phyloP scores from a whole-genome alignment of 2,329 filamentous ascomycete species.

The Tolypocladium sp. region DNA sequence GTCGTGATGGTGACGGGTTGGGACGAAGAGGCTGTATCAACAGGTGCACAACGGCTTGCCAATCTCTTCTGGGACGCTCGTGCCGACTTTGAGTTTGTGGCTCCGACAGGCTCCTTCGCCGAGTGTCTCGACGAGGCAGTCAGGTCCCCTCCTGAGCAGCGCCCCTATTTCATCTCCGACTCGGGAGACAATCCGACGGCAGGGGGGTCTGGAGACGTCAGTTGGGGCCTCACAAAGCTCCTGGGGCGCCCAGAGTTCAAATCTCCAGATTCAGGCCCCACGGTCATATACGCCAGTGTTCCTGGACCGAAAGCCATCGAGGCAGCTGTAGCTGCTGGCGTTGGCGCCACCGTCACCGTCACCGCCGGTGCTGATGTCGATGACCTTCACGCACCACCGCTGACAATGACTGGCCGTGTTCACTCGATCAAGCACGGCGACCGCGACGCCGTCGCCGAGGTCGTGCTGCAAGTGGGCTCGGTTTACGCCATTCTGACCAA shows the following conservation, averaged over 20 bases:
- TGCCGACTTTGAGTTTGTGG: conserved; percentile 40
- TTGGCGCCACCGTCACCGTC: conserved; percentile 38
- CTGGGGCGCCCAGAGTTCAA: conserved; percentile 36
- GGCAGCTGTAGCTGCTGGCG: conserved; percentile 30
- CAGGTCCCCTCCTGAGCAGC: conserved; percentile 17
- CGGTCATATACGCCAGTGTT: conserved; percentile 43
- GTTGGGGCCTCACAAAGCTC: conserved; percentile 37
- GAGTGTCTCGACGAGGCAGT: conserved; percentile 38
- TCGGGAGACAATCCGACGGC: conserved; percentile 48
- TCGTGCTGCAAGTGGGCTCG: conserved; percentile 39
- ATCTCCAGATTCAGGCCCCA: conserved; percentile 19
- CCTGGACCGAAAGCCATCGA: conserved; percentile 35
- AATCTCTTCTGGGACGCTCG: conserved; percentile 36
- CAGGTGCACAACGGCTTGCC: conserved; percentile 35
- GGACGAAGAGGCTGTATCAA: conserved; percentile 26
- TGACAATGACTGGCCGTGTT: conserved; percentile 40
- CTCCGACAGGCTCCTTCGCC: conserved; percentile 35
- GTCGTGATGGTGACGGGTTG: conserved; percentile 42
- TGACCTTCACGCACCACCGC: conserved; percentile 33
- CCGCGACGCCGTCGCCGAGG: conserved; percentile 34
- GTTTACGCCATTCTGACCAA: conserved; percentile 43
- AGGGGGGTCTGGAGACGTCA: conserved; percentile 43
- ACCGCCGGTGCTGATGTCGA: conserved; percentile 42
- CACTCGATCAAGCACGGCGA: conserved; percentile 42
- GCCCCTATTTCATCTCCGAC: conserved; percentile 45